Base-by-base conservation (phyloP, 2,329 filamentous ascomycete genomes). In the Beauveria sp. region DNA sequence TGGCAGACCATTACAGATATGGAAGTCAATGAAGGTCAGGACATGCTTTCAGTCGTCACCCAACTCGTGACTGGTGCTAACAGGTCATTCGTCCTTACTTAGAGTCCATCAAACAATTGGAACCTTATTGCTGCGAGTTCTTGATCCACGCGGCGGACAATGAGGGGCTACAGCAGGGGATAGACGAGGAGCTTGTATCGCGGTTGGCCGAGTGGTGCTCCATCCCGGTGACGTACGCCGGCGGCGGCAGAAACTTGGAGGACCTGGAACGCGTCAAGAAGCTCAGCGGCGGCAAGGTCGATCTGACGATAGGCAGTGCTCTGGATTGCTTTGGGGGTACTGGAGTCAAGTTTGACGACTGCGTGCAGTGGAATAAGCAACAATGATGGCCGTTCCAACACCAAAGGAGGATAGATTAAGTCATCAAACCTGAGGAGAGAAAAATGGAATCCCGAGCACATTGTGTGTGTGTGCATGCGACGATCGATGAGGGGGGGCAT, bases 1-100 rank as follows among this genome's bases (percentile, higher is more conserved):
- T 99, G 95, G 95, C 95, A 98, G 80, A 96, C 91, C 1, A 88
- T 98, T 61, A 98, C 95, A 1, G 91, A 97, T 70, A 96, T 96
- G 87, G 91, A 97, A 72, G 86, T 99, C 66, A 93, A 88, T 65
- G 80, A 90, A 81, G 90, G 93, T 93, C 76, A 65, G 74, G 67
- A 22, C 12, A 31, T n/a, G 46, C 50, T 22, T 16, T 26, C 8
- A 7, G 20, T 22, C n/a, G 8, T 45, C 16, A 20, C 3, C 6
- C 20, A 22, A 12, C 16, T 24, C 18, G 20, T 24, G 22, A 31
- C 16, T 42, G 34, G 10, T 40, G 34, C 34, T 38, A 24, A 58
- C 40, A 16, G 34, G 12, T 12, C 14, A 28, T 26, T 10, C 22
- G 22, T 50, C 26, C n/a, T 18, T 12, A 10, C 34, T 59, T 43